Evolutionary conservation across 1,284 basidiomycete genomes (phyloP), one percentile per base, ranked within the genome.

Genomic region (Ganoderma lucidum): DNA sequence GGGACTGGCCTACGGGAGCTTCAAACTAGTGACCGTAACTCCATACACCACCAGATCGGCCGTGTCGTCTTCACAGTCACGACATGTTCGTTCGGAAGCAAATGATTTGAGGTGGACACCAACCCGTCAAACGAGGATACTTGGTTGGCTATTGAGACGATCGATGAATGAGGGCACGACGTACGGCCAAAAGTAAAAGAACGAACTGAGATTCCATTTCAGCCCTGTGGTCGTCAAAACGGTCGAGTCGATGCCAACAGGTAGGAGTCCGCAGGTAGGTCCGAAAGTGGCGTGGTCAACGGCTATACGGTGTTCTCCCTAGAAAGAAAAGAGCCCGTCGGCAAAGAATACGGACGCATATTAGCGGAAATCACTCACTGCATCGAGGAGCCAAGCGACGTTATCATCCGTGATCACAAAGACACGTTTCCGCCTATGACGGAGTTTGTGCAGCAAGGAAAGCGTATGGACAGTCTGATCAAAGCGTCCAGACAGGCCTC

Each of bases 381-480:
- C 80, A 72, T 95, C 90, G 1, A 99, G 85, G 0, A 97, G 90
- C 94, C 97, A 98, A 2, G 92, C 95, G 9, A 96, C 83, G 74
- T 93, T 96, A 65, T 97, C 95, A 66, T 96, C 94, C 10, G 95
- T 95, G 2, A 97, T 84, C 0, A 89, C 94, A 78, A 90, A 96
- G 1, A 93, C 89, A 19, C 85, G 83, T 8, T 86, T 80, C 28
- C 93, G 83, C 9, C 78, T 84, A 73, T 84, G 86, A 23, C 94
- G 90, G 17, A 97, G 83, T 79, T 96, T 96, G 82, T 96, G 90
- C 2, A 99, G 81, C 48, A 93, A 88, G 5, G 96, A 94, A 39
- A 99, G 85, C 0, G 95, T 94, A 76, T 98, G 96, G 2, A 97
- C 83, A 0, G 96, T 98, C 78, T 99, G 97, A 78, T 99, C 98